Conservation (phyloP, 495 filamentous ascomycete species). For the Hypoxylon fragiforme region DNA sequence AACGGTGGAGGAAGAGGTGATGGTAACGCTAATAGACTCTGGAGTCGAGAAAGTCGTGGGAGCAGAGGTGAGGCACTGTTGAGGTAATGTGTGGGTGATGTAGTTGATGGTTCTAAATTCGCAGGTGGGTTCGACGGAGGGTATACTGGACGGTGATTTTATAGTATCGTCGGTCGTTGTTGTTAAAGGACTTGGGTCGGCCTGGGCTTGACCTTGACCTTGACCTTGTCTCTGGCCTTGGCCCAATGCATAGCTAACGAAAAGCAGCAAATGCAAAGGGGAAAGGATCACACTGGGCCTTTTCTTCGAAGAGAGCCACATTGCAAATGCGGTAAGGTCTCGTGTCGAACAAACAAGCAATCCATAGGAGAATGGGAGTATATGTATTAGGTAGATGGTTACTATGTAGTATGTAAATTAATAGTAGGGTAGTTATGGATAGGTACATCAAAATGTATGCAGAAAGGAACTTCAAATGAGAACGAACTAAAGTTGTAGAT, state of each 20-base stretch:
- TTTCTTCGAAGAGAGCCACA: slow-evolving; percentile 31
- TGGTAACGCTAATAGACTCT: slow-evolving; percentile 23
- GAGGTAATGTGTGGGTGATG: slow-evolving; percentile 76
- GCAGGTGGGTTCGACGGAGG: slow-evolving; percentile 50
- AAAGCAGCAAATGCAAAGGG: slow-evolving; percentile 15
- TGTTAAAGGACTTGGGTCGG: slow-evolving; percentile 11
- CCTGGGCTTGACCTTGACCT: neutral
- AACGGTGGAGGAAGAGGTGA: slow-evolving; percentile 18
- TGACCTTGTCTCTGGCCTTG: slow-evolving; percentile 10
- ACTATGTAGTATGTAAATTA: too few relatives aligned
- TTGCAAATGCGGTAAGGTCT: slow-evolving; percentile 27
- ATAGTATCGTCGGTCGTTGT: slow-evolving; percentile 20
- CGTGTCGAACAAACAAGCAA: slow-evolving; percentile 15
- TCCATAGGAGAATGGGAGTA: slow-evolving; percentile 20
- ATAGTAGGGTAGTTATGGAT: too few relatives aligned
- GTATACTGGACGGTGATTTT: slow-evolving; percentile 2
- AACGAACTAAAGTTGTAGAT: too few relatives aligned
- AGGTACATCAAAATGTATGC: too few relatives aligned
- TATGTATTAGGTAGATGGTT: too few relatives aligned
- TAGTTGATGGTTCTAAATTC: slow-evolving; percentile 74
- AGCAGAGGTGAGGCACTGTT: slow-evolving; percentile 68
- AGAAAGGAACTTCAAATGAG: too few relatives aligned
- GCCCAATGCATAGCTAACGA: slow-evolving; percentile 13
- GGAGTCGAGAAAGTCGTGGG: slow-evolving; percentile 30
- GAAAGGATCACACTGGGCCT: slow-evolving; percentile 19